phyloP scores from a whole-genome alignment of 495 filamentous ascomycete species.

The Podospora appendiculata region DNA sequence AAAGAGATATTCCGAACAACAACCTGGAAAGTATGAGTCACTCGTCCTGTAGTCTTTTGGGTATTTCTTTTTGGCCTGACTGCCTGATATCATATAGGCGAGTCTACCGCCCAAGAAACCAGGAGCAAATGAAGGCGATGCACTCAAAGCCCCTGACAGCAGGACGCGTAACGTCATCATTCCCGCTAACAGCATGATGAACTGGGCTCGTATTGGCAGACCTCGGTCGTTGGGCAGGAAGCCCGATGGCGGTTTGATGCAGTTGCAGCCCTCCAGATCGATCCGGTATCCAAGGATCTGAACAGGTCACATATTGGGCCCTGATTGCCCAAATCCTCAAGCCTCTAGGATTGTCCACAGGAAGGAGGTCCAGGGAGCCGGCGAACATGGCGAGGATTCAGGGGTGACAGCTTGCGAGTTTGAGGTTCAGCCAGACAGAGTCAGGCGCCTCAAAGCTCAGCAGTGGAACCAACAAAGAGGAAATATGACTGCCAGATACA shows the following conservation, averaged over 20 bases:
- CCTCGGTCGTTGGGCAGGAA: slow-evolving; percentile 20
- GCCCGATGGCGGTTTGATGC: slow-evolving; percentile 9
- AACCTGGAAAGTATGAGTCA: too few relatives aligned
- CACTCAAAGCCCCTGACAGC: background rate
- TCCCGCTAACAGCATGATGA: slow-evolving; percentile 2
- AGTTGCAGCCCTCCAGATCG: slow-evolving; percentile 13
- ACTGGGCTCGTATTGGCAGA: slow-evolving; percentile 12
- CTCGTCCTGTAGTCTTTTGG: too few relatives aligned
- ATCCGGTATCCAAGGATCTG: slow-evolving; percentile 9
- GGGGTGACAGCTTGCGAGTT: background rate
- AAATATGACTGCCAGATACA: background rate
- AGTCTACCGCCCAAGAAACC: slow-evolving; percentile 8
- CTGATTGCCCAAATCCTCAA: slow-evolving; percentile 1
- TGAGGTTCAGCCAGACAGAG: background rate
- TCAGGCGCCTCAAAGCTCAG: too few relatives aligned
- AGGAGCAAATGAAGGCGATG: slow-evolving; percentile 6
- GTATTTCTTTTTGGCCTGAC: slow-evolving; percentile 1
- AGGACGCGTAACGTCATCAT: slow-evolving; percentile 7
- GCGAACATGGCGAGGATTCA: too few relatives aligned
- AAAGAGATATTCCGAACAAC: too few relatives aligned
- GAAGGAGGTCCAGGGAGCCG: too few relatives aligned
- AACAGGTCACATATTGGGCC: slow-evolving; percentile 17
- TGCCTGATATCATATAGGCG: slow-evolving; percentile 2
- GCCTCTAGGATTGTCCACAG: too few relatives aligned
- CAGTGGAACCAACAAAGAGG: slow-evolving; percentile 5